A percentile compares a stretch with the other conserved stretches of the same genome.
phyloP scores from a whole-genome alignment of 1,284 basidiomycete genomes.

The Microbotryum saponariae region DNA sequence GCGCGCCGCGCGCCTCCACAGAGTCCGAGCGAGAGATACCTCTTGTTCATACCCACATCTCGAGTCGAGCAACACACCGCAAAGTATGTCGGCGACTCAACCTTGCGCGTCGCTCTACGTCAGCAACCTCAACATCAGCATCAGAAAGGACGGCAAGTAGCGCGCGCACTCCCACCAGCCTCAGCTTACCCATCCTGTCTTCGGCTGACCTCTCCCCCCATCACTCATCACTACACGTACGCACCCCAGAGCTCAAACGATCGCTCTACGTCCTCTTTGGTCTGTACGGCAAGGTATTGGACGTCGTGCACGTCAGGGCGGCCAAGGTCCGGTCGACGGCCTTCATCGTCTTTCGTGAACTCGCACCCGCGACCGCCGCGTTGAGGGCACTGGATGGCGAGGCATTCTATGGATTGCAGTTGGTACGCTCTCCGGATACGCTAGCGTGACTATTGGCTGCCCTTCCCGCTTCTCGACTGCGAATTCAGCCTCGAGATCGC shows the following conservation, averaged over 20 bases:
- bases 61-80: background rate
- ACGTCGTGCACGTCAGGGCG: conserved; percentile 85
- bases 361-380: conserved; percentile 78
- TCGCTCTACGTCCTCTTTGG: conserved; percentile 87
- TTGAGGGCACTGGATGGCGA: conserved; percentile 84
- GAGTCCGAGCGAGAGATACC: no score
- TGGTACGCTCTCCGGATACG: conserved; percentile 54
- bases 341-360: conserved; percentile 88
- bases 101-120: conserved; percentile 85
- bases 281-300: conserved; percentile 85
- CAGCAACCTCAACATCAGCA: conserved; percentile 87
- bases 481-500: no score
- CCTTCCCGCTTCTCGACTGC: no score
- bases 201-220: background rate
- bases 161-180: background rate
- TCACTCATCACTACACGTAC: no score
- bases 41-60: no score
- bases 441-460: background rate
- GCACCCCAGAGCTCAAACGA: conserved; percentile 56
- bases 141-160: conserved; percentile 67
- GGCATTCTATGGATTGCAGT: conserved; percentile 82
- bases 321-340: conserved; percentile 88
- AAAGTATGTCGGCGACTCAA: conserved; percentile 35
- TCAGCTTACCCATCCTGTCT: background rate
- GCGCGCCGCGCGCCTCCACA: no score